These are phyloP conservation scores for Yamadazyma akitaensis DNA, from an alignment of 805 yeast genomes.

Conservation along the genomic window DNA sequence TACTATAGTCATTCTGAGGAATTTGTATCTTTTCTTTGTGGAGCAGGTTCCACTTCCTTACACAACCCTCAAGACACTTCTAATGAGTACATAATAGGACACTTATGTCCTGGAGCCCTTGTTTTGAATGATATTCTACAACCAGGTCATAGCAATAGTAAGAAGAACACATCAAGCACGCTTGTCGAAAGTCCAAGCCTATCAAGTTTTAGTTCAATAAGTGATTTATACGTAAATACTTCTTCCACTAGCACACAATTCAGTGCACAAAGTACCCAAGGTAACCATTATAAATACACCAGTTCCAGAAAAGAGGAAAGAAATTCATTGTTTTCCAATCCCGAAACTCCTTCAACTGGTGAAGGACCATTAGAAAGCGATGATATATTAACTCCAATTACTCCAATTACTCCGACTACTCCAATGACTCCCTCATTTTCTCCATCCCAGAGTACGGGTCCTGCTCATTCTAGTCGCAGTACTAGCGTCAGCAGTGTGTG, in stretches of 20 bases:
- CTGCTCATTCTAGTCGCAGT: neutral
- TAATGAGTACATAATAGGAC: constrained; percentile 20
- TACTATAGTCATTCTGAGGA: constrained; percentile 24
- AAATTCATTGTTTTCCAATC: constrained; percentile 9
- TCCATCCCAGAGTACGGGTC: neutral
- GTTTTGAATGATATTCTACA: constrained; percentile 15
- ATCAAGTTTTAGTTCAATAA: constrained; percentile 25
- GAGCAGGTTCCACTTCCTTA: constrained; percentile 1
- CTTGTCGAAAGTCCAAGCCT: constrained; percentile 17
- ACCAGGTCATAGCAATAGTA: constrained; percentile 7
- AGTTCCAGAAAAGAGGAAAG: constrained; percentile 1
- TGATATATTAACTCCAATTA: constrained; percentile 3
- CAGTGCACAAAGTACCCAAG: neutral
- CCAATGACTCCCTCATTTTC: constrained; percentile 4
- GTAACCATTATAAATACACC: neutral
- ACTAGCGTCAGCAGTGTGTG: neutral
- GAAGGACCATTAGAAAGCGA: neutral
- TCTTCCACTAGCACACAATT: neutral
- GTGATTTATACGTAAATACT: constrained; percentile 26
- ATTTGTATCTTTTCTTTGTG: constrained; percentile 23
- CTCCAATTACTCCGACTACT: constrained; percentile 11
- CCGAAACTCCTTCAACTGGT: constrained; percentile 2
- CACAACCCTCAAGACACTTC: constrained; percentile 10
- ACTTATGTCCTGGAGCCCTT: constrained; percentile 19
- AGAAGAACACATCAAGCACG: constrained; percentile 19